Evolutionary conservation across 1,284 basidiomycete species (phyloP), one percentile per base, ranked within the genome.

Genomic region (Trichosporon faecale): DNA sequence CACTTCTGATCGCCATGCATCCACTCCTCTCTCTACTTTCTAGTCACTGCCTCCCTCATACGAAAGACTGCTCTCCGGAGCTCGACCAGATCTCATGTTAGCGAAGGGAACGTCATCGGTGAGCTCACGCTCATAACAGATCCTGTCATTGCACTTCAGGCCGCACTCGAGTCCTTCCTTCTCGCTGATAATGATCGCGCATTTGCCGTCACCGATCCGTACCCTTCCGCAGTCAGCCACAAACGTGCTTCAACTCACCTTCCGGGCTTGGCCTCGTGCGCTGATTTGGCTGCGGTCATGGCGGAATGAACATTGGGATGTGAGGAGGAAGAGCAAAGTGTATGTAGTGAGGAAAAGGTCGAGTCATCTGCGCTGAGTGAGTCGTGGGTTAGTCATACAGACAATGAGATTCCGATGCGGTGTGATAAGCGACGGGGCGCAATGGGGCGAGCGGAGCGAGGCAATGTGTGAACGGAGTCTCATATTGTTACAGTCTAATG

Each of bases 401-500:
- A 25, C 49, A 52, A 52, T 44, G 40, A 52, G 49, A 18, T 52
- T 52, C 49, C 49, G 49, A 25, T 25, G 49, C 3, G 2, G 49
- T 44, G 23, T 52, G 21, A 52, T 52, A 21, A 23, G 49, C 49
- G 21, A 52, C 21, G n/a, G 55, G 5, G 27, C 25, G 9, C 57
- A 21, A 27, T 11, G 16, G 25, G 55, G 25, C 25, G 12, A 23
- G 16, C 12, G 57, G 18, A 29, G 27, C 27, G 29, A 29, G 6
- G 55, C 55, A 61, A 31, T 60, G 57, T 31, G 29, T 29, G 57
- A 61, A 65, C 29, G 64, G 37, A 14, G 64, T 52, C 49, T 8
- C 57, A 61, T 61, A 31, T 25, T 61, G 57, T 29, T 61, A 61
- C 57, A 61, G 29, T 61, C 57, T 61, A 61, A 33, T 61, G 57